Conservation (phyloP, 371 early-diverging fungal genomes). For the Zychaea mexicana region DNA sequence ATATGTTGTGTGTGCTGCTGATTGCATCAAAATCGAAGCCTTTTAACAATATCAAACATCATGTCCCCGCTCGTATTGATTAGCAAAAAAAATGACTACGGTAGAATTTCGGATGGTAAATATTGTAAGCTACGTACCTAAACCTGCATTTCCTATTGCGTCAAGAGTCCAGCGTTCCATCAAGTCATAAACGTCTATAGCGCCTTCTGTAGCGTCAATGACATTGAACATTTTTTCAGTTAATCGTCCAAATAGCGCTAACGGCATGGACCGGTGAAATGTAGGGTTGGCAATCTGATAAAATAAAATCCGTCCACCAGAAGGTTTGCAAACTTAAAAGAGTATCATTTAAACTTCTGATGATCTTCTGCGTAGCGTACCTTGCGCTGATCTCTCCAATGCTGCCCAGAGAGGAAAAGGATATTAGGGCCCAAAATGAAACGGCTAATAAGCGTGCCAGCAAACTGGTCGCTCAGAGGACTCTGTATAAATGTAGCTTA, state of each 20-base stretch:
- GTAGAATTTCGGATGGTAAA: not conserved
- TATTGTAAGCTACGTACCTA: constrained; percentile 21
- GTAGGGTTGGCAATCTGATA: constrained; percentile 39
- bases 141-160: constrained; percentile 41
- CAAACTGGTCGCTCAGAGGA: not conserved
- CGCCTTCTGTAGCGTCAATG: constrained; percentile 20
- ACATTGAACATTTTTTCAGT: constrained; percentile 21
- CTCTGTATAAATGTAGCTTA: constrained; percentile 23
- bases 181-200: constrained; percentile 22
- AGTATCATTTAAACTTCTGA: not conserved
- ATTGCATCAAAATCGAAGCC: constrained; percentile 39
- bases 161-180: constrained; percentile 37
- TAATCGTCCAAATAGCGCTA: constrained; percentile 30
- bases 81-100: not conserved
- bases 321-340: not conserved
- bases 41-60: too few relatives aligned
- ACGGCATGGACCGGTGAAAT: constrained; percentile 39
- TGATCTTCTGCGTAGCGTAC: constrained; percentile 14
- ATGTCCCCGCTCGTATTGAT: too few relatives aligned
- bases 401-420: constrained; percentile 22
- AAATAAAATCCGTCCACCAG: too few relatives aligned
- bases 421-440: constrained; percentile 32
- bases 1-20: constrained; percentile 22
- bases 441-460: constrained; percentile 18
- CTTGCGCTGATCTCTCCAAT: constrained; percentile 36